Evolutionary conservation across 495 filamentous ascomycete genomes (phyloP), one percentile per base, ranked within the genome.

Genomic region (Darksidea phi): DNA sequence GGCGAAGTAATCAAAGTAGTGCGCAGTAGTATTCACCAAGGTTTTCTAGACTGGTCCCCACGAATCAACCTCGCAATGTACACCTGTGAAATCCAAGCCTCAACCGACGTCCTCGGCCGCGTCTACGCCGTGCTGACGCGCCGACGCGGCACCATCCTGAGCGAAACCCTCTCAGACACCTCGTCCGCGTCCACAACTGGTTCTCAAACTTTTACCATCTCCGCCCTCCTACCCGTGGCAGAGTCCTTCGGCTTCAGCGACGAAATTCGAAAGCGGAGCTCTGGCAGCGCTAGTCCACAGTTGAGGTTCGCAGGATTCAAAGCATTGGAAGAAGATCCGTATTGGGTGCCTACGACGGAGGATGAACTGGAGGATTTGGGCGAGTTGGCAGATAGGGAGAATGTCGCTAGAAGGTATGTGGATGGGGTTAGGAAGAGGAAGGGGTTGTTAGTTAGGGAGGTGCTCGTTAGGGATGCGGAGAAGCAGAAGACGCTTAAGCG

Each of bases 401-500:
- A 96, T 77, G 87, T 97, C 48, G 95, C 94, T 17, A 97, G 91
- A 83, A 77, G 86, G 73, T 97, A 96, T 78, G 89, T 97, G 86
- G 95, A 98, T 75, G 77, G 80, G 8, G 94, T 98, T 20, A 78
- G 94, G 62, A 77, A 71, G 57, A 76, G 90, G 59, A 98, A 98
- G 82, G 94, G 94, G 0, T 66, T 97, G 77, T 76, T 91, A 68
- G 86, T 98, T 13, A 82, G 85, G 77, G 78, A 83, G 67, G 88
- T 87, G 79, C 78, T 90, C 72, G 89, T 96, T 67, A 84, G 79
- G 59, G 81, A 91, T 82, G 94, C 92, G 21, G 90, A 96, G 84
- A 97, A 97, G 84, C 94, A 97, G 81, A 97, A 96, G 87, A 97
- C 90, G 23, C 72, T 98, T 75, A 98, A 98, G 85, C 82, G 90